Conservation (phyloP, 371 early-diverging fungal species). For the Syncephalastrum racemosum region DNA sequence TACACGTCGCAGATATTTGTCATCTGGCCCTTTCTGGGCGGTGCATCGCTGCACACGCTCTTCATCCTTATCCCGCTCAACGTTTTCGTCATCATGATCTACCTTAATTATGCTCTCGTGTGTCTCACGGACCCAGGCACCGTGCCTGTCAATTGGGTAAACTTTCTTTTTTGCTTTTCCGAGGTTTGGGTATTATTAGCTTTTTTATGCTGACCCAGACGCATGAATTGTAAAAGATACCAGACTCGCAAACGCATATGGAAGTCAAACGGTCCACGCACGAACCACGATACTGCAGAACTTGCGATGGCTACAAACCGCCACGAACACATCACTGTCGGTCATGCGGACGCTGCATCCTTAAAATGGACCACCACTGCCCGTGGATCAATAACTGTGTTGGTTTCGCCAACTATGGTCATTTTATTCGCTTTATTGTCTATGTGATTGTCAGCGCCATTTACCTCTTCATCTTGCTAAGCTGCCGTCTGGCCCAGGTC, state of each 20-base stretch:
- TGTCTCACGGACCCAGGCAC: constrained; percentile 78
- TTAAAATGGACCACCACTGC: constrained; percentile 96
- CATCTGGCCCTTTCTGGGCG: constrained; percentile 37
- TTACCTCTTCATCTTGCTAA: constrained; percentile 40
- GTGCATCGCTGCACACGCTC: constrained; percentile 22
- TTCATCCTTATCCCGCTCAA: constrained; percentile 67
- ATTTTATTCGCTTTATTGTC: constrained; percentile 86
- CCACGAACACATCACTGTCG: constrained; percentile 85
- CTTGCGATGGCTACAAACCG: constrained; percentile 77
- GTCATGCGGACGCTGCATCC: constrained; percentile 75
- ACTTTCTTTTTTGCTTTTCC: constrained; percentile 2
- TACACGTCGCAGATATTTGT: constrained; percentile 46
- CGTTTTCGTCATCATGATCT: constrained; percentile 60
- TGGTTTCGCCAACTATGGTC: constrained; percentile 84
- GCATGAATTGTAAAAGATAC: constrained; percentile 24
- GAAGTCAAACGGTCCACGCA: constrained; percentile 75
- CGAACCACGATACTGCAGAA: constrained; percentile 75
- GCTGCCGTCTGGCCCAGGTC: constrained; percentile 36
- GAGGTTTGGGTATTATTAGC: not conserved
- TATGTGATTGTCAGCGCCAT: constrained; percentile 66
- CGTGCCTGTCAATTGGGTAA: constrained; percentile 74
- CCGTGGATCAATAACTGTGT: constrained; percentile 98
- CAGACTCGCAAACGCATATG: constrained; percentile 51
- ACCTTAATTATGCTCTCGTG: constrained; percentile 81
- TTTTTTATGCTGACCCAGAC: constrained; percentile 4